Evolutionary conservation across 495 filamentous ascomycete species (phyloP).

Genomic region (Daldinia vernicosa): DNA sequence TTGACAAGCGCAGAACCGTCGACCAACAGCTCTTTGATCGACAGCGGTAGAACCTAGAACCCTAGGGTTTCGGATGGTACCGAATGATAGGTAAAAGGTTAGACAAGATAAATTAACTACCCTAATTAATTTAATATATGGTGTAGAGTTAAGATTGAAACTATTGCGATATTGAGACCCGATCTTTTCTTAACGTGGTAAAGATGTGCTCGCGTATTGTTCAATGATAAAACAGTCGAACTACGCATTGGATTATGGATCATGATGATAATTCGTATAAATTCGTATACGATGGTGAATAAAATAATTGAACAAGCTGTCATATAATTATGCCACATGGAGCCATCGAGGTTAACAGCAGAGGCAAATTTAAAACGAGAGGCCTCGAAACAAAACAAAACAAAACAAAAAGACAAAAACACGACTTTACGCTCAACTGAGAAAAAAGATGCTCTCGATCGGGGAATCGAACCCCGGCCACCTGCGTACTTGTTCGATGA

Average conservation of each 20-base stretch:
- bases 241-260: not conserved
- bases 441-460: constrained; percentile 46
- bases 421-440: not conserved
- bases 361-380: not conserved
- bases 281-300: not conserved
- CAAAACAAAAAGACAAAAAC: constrained; percentile 2
- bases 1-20: constrained; percentile 13
- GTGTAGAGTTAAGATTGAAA: not conserved
- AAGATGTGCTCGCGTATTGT: not conserved
- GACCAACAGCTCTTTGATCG: constrained; percentile 22
- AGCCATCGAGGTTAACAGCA: not conserved
- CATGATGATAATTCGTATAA: not conserved
- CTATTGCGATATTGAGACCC: not conserved
- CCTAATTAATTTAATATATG: constrained; percentile 2
- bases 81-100: constrained; percentile 7
- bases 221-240: not conserved
- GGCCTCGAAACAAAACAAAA: not conserved
- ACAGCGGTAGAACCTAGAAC: constrained; percentile 2
- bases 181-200: not conserved
- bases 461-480: constrained; percentile 56
- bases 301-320: not conserved
- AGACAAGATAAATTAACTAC: not conserved
- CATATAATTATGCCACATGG: not conserved
- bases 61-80: constrained; percentile 21
- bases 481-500: constrained; percentile 46